Percentiles rank a stretch among this genome's conserved stretches.
phyloP scores from a whole-genome alignment of 306 rosid species.

The Dryas octopetala region DNA sequence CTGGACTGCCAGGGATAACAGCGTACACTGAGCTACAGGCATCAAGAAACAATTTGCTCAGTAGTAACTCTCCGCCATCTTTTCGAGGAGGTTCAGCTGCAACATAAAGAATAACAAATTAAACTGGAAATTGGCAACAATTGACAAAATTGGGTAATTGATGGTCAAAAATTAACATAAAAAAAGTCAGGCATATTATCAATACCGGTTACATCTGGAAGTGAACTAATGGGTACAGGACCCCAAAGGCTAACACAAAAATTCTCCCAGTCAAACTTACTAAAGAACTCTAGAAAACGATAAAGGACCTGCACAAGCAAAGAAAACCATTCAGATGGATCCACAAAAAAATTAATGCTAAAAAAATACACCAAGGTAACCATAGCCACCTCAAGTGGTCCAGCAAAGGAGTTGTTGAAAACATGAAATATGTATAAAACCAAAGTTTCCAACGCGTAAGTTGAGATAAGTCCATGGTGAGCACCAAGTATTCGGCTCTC shows the following conservation, averaged over 20 bases:
- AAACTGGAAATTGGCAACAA: conserved; percentile 6
- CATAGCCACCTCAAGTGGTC: conserved; percentile 90
- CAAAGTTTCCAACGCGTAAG: conserved; percentile 96
- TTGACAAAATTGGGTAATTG: conserved; percentile 16
- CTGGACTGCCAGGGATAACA: conserved; percentile 80
- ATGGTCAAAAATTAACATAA: conserved; percentile 7
- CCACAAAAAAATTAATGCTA: conserved; percentile 19
- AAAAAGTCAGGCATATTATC: conserved; percentile 12
- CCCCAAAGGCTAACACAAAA: conserved; percentile 97
- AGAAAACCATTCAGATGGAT: conserved; percentile 22
- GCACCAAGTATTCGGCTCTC: conserved; percentile 99
- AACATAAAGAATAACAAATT: conserved; percentile 22
- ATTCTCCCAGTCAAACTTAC: conserved; percentile 99
- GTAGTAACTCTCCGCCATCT: conserved; percentile 90
- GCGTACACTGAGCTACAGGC: conserved; percentile 81
- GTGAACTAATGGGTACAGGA: conserved; percentile 86
- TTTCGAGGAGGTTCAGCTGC: conserved; percentile 95
- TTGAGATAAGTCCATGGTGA: conserved; percentile 98
- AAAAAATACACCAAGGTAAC: conserved; percentile 21
- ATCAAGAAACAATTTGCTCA: conserved; percentile 75
- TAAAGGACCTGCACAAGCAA: conserved; percentile 70
- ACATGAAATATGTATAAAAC: conserved; percentile 98
- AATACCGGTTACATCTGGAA: conserved; percentile 93
- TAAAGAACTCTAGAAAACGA: conserved; percentile 92
- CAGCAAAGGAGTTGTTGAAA: conserved; percentile 88